Evolutionary conservation across 2,329 filamentous ascomycete genomes (phyloP), one percentile per base, ranked within the genome.

Genomic region (Alternaria angustiovoidea): DNA sequence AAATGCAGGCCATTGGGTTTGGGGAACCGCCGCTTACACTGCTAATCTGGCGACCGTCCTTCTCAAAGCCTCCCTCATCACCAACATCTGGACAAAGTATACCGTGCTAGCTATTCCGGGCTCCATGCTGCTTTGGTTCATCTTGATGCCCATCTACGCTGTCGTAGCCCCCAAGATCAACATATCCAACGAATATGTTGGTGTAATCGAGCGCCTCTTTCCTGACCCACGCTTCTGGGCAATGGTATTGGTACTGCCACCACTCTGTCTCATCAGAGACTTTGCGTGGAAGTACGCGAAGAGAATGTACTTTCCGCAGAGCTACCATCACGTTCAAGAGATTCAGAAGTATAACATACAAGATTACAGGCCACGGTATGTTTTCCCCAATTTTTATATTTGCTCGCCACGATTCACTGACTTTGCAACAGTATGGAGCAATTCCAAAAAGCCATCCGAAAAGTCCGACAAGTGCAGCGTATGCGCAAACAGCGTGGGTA

Each of bases 301-400:
- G 84, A 88, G 95, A 67, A 97, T 99, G 93, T 99, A 98, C 82
- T 90, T 89, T 69, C 95, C 95, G 22, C 91, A 97, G 81, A 89
- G 92, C 43, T 99, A 99, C 75, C 95, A 99, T 72, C 95, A 99
- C 78, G 95, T 99, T 65, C 95, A 99, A 80, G 95, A 99, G 82
- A 99, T 99, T 70, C 95, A 99, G 80, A 99, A 99, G 82, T 99
- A 98, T 83, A 99, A 99, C 73, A 97, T 99, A 62, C 95, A 99
- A 82, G 95, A 99, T 82, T 99, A 99, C 81, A 86, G 95, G 75
- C 95, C 95, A 63, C 89, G 95, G 92, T 94, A 86, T 69, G 86
- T 83, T 9, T 22, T n/a, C 28, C 26, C 7, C 5, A 6, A 5
- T 32, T 12, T 28, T 12, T 7, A n/a, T 20, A n/a, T 8, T 30